Evolutionary conservation across 495 filamentous ascomycete genomes (phyloP).

Genomic region (Tuber microsphaerosporum): DNA sequence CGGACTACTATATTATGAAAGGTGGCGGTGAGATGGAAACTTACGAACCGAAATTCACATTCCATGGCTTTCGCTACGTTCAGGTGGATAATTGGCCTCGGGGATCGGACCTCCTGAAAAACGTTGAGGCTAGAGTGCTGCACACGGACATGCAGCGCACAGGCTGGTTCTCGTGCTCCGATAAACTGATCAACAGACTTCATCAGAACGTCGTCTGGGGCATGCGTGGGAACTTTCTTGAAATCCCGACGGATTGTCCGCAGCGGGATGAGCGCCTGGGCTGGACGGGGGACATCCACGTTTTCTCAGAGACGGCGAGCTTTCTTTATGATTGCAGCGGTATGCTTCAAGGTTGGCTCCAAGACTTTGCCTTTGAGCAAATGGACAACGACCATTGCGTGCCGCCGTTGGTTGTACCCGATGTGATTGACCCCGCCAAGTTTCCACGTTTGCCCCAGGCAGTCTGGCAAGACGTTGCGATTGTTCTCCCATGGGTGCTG

Average conservation of each 20-base stretch:
- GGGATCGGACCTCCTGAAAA: slow-evolving; percentile 20
- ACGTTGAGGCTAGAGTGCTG: slow-evolving; percentile 47
- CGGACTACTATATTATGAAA: slow-evolving; percentile 45
- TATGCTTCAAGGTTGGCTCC: slow-evolving; percentile 49
- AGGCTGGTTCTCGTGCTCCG: slow-evolving; percentile 48
- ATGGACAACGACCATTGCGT: slow-evolving; percentile 38
- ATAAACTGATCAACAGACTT: slow-evolving; percentile 48
- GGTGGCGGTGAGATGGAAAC: slow-evolving; percentile 26
- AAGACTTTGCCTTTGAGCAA: slow-evolving; percentile 47
- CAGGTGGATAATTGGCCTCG: slow-evolving; percentile 49
- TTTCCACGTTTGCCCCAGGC: slow-evolving; percentile 40
- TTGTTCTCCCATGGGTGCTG: slow-evolving; percentile 46
- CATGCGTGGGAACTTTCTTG: slow-evolving; percentile 53
- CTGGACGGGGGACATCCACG: slow-evolving; percentile 52
- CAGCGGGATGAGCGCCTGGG: slow-evolving; percentile 54
- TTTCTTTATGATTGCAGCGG: slow-evolving; percentile 50
- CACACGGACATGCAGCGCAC: slow-evolving; percentile 50
- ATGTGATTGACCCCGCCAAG: slow-evolving; percentile 34
- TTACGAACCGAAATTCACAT: slow-evolving; percentile 50
- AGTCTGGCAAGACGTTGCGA: slow-evolving; percentile 48
- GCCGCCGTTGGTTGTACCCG: slow-evolving; percentile 45
- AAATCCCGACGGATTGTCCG: slow-evolving; percentile 52
- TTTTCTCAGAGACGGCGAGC: slow-evolving; percentile 48
- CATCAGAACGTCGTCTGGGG: slow-evolving; percentile 50
- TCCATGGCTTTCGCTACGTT: slow-evolving; percentile 53